A percentile compares a stretch with the other conserved stretches of the same genome.
Evolutionary conservation across 2,329 filamentous ascomycete species (phyloP).

Genomic region (Fusarium musae): DNA sequence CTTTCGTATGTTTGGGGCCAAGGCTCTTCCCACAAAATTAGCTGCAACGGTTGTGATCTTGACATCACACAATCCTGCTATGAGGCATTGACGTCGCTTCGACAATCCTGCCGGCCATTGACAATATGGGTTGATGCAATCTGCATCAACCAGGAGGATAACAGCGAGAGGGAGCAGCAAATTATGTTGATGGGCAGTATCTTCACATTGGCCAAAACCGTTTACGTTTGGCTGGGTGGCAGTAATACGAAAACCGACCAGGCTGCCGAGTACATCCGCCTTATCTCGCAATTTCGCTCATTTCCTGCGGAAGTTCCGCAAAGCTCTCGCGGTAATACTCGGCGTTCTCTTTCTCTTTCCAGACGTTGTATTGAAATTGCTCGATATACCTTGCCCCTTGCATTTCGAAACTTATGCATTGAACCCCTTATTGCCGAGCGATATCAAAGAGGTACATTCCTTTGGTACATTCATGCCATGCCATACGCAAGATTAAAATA

Average conservation of each 20-base stretch:
- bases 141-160: background rate
- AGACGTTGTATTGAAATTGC: rapidly evolving
- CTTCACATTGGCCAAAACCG: background rate
- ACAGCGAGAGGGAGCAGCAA: background rate
- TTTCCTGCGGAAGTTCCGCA: rapidly evolving
- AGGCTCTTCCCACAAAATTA: rapidly evolving
- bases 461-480: background rate
- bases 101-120: rapidly evolving
- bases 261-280: rapidly evolving
- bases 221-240: background rate
- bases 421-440: rapidly evolving
- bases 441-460: too few species aligned
- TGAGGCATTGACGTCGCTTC: background rate
- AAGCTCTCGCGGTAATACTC: rapidly evolving
- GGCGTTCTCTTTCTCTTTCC: rapidly evolving
- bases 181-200: background rate
- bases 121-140: background rate
- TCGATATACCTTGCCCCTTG: background rate
- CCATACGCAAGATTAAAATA: rapidly evolving
- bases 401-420: rapidly evolving
- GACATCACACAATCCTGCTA: background rate
- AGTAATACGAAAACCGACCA: background rate
- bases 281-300: rapidly evolving
- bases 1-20: background rate
- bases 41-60: background rate